Evolutionary conservation across 306 rosid species (phyloP).

Genomic region (Quercus agrifolia): DNA sequence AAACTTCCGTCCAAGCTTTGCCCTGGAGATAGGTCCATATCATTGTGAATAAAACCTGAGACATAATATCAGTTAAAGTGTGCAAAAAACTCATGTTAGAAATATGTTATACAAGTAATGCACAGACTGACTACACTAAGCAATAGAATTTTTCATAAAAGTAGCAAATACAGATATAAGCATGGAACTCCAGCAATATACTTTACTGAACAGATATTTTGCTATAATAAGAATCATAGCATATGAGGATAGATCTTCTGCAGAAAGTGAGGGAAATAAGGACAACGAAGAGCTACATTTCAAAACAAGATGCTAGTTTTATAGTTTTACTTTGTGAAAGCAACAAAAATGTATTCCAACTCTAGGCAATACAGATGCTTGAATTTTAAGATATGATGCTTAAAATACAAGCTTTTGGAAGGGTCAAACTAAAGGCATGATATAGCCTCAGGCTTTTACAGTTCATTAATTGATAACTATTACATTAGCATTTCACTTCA

Average conservation of each 20-base stretch:
- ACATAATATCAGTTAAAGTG: conserved; percentile 12
- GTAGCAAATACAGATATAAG: not conserved
- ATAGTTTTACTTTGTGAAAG: not conserved
- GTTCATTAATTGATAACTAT: not conserved
- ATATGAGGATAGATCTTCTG: not conserved
- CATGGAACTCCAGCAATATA: not conserved
- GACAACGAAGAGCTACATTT: not conserved
- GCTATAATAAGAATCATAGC: not conserved
- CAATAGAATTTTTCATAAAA: not conserved
- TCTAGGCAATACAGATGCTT: not conserved
- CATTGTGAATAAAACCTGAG: conserved; percentile 73
- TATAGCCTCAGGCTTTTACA: not conserved
- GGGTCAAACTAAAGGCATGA: not conserved
- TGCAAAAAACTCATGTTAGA: not conserved
- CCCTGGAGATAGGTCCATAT: conserved; percentile 62
- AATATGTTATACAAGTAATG: not conserved
- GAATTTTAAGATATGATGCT: not conserved
- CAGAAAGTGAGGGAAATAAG: not conserved
- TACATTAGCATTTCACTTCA: not conserved
- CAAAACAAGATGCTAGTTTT: not conserved
- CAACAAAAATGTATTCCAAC: not conserved
- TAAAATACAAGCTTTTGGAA: not conserved
- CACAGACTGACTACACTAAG: not conserved
- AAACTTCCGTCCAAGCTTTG: conserved; percentile 78
- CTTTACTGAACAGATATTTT: not conserved